Evolutionary conservation across 805 yeast genomes (phyloP), one percentile per base, ranked within the genome.

Genomic region (Candida saitoana): DNA sequence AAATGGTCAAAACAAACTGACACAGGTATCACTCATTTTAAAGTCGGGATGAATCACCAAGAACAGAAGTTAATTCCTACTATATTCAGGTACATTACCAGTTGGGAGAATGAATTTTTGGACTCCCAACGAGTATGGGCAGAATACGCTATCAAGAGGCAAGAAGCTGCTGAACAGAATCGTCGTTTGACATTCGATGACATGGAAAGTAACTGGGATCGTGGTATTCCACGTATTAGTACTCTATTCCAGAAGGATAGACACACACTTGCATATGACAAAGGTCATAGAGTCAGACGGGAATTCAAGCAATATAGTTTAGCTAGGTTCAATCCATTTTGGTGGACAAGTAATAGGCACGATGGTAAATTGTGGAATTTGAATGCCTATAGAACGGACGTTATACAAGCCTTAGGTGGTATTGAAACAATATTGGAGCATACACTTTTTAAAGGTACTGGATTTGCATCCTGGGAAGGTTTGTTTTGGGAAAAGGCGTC

Each of bases 71-170:
- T 84, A 53, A 89, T 93, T 42, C 99, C 99, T 12, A 93, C 97
- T 1, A 77, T 93, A 15, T 93, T 89, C 73, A 71, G 98, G 52
- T 93, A 93, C 60, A 79, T 93, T 36, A 82, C 96, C 0, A 79
- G 96, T 0, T 93, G 99, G 99, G 99, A 93, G 57, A 84, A 93
- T 49, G 99, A 93, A 59, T 88, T 91, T 56, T 55, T 82, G 36
- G 99, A 93, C 51, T 90, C 98, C 1, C 95, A 88, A 60, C 73
- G 96, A 44, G 99, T 91, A 3, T 93, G 99, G 99, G 88, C 96
- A 0, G 99, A 93, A 49, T 93, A 90, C 65, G 93, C 96, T 1
- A 77, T 85, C 43, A 89, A 88, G 57, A 74, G 97, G 37, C 84
- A 79, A 46, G 96, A 87, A 55, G 97, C 98, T 1, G 67, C 78